phyloP scores from a whole-genome alignment of 352 stramenopile genomes.

The Globisporangium echinulatum region DNA sequence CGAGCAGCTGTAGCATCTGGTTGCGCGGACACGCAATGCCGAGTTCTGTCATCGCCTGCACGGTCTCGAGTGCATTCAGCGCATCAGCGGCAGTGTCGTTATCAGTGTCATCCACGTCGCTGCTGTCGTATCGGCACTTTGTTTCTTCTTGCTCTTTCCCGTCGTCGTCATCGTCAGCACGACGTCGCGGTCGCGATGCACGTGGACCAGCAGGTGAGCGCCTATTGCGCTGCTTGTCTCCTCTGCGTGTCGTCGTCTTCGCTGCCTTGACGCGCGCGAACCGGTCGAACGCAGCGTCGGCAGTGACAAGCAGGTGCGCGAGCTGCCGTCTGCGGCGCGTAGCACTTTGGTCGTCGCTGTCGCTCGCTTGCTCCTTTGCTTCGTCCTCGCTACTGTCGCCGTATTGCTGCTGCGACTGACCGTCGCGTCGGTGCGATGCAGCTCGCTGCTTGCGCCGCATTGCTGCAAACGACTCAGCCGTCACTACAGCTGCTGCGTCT shows the following conservation, averaged over 20 bases:
- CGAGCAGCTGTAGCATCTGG: conserved; percentile 53
- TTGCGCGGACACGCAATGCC: conserved; percentile 49
- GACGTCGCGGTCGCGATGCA: neutral
- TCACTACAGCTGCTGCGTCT: no score
- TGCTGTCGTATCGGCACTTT: conserved; percentile 15
- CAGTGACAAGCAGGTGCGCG: conserved; percentile 9
- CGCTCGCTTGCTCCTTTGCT: neutral
- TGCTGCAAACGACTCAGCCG: no score
- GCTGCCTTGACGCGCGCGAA: conserved; percentile 9
- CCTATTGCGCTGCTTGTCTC: neutral
- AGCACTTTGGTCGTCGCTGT: neutral
- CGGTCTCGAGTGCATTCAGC: conserved; percentile 41
- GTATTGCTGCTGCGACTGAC: conserved; percentile 2
- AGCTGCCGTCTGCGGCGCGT: conserved; percentile 10
- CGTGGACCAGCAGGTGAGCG: neutral
- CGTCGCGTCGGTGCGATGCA: conserved; percentile 5
- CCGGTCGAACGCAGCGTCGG: conserved; percentile 14
- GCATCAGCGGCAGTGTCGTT: conserved; percentile 5
- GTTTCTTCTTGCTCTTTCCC: neutral
- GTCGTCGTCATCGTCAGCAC: neutral
- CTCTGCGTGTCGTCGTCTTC: neutral
- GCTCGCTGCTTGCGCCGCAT: neutral
- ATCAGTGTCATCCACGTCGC: conserved; percentile 20
- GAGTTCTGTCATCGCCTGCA: conserved; percentile 68
- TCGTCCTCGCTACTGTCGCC: neutral